Conservation (phyloP, 345 rosid species). For the Dipteronia dyeriana region DNA sequence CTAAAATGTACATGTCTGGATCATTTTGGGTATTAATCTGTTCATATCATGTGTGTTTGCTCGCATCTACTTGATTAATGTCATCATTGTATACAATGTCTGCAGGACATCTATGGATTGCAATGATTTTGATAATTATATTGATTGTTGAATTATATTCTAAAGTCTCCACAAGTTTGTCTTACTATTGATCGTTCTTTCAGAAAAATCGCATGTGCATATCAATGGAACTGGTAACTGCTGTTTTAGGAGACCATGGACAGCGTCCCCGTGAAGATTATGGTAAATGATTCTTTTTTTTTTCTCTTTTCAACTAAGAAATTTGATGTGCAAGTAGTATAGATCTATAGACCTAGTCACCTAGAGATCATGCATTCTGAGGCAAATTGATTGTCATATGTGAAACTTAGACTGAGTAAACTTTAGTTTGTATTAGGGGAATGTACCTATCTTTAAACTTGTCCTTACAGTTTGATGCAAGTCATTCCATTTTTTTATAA, state of each 20-base stretch:
- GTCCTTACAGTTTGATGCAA: neutral
- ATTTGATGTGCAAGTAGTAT: neutral
- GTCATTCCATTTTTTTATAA: neutral
- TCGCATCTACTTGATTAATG: neutral
- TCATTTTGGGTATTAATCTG: neutral
- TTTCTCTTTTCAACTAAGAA: slow-evolving; percentile 1
- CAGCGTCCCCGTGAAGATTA: slow-evolving; percentile 89
- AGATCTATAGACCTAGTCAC: neutral
- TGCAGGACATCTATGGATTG: neutral
- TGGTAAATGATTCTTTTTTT: slow-evolving; percentile 40
- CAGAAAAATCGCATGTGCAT: slow-evolving; percentile 80
- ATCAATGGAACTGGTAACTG: slow-evolving; percentile 98
- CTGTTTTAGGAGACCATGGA: slow-evolving; percentile 98
- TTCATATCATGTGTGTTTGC: neutral
- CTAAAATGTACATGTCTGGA: neutral
- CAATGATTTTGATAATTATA: neutral
- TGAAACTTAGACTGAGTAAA: neutral
- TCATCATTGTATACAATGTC: neutral
- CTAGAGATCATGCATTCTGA: neutral
- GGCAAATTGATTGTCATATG: neutral
- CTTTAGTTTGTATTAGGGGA: neutral
- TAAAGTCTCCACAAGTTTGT: neutral
- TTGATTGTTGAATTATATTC: slow-evolving; percentile 4
- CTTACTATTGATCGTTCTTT: slow-evolving; percentile 22
- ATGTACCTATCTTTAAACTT: neutral